phyloP scores from a whole-genome alignment of 2,329 filamentous ascomycete species.

The Colletotrichum tabaci region DNA sequence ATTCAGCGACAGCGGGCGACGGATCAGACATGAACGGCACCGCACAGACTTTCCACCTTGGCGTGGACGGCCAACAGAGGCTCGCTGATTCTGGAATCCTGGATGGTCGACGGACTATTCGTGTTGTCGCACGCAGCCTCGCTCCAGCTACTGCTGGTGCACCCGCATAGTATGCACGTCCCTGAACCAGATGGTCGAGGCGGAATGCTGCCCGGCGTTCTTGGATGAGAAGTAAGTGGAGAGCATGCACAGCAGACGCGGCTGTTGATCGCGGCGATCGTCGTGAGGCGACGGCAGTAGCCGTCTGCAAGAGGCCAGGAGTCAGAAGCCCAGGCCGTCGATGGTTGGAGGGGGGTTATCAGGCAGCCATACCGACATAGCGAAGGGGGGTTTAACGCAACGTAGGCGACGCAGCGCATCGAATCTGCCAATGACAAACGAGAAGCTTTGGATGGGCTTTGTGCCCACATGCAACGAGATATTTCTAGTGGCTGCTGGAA shows the following conservation, averaged over 20 bases:
- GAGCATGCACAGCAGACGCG: slow-evolving; percentile 26
- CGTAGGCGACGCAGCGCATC: slow-evolving; percentile 3
- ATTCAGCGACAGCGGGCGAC: slow-evolving; percentile 14
- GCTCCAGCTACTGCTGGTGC: slow-evolving; percentile 4
- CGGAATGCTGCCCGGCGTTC: slow-evolving; percentile 20
- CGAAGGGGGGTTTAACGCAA: slow-evolving; percentile 14
- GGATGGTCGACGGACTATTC: slow-evolving; percentile 11
- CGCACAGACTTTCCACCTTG: slow-evolving; percentile 32
- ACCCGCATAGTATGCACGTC: slow-evolving; percentile 18
- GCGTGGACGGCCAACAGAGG: slow-evolving; percentile 22
- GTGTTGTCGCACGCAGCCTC: slow-evolving; percentile 16
- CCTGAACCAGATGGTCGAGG: slow-evolving; percentile 29
- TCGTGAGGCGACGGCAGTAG: slow-evolving; percentile 31
- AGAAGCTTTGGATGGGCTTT: slow-evolving; percentile 19
- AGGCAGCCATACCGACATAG: slow-evolving; percentile 13
- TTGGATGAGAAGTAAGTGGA: slow-evolving; percentile 28
- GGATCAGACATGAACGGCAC: slow-evolving; percentile 25
- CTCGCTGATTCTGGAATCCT: neutral
- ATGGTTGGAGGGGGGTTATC: slow-evolving; percentile 20
- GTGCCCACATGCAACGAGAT: slow-evolving; percentile 41
- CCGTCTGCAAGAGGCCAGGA: slow-evolving; percentile 26
- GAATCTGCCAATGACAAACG: slow-evolving; percentile 29
- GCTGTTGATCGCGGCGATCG: slow-evolving; percentile 38
- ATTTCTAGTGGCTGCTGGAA: slow-evolving; percentile 31
- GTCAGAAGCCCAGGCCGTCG: slow-evolving; percentile 7